phyloP scores from a whole-genome alignment of 257 asterid species.

The Salvia miltiorrhiza region DNA sequence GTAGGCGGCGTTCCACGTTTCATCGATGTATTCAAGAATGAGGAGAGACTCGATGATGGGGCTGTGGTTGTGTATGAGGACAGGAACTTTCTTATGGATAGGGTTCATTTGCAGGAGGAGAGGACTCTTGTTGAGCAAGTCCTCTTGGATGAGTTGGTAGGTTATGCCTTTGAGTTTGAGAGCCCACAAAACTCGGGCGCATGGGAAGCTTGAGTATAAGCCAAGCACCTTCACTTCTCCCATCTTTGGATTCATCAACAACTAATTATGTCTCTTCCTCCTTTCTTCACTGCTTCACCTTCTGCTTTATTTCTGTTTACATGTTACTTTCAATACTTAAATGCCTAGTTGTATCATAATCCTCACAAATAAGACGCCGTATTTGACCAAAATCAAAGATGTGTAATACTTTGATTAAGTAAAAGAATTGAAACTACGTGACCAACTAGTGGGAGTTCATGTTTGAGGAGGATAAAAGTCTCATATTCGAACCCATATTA shows the following conservation, averaged over 20 bases:
- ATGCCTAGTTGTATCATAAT: too few relatives aligned
- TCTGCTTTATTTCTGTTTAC: too few relatives aligned
- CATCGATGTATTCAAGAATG: slow-evolving; percentile 47
- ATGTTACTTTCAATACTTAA: too few relatives aligned
- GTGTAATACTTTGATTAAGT: too few relatives aligned
- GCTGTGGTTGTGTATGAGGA: slow-evolving; percentile 33
- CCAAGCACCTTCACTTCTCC: slow-evolving; percentile 39
- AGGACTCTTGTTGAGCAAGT: slow-evolving; percentile 37
- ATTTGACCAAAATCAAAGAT: too few relatives aligned
- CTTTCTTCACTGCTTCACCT: too few relatives aligned
- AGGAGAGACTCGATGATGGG: slow-evolving; percentile 38
- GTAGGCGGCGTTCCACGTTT: slow-evolving; percentile 33
- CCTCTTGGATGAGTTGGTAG: slow-evolving; percentile 36
- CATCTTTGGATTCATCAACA: not conserved
- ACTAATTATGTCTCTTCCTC: too few relatives aligned
- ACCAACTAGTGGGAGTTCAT: too few relatives aligned
- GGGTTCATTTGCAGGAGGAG: slow-evolving; percentile 46
- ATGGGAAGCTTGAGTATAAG: slow-evolving; percentile 30
- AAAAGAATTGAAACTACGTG: too few relatives aligned
- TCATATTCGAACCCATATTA: too few relatives aligned
- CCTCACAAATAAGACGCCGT: too few relatives aligned
- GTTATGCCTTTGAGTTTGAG: slow-evolving; percentile 37
- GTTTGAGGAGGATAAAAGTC: too few relatives aligned
- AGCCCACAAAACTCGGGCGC: slow-evolving; percentile 43
- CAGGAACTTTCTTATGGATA: slow-evolving; percentile 48